Percentiles rank a stretch among this genome's conserved stretches.
phyloP scores from a whole-genome alignment of 139 green algal species.

The Chlamydomonas incerta region DNA sequence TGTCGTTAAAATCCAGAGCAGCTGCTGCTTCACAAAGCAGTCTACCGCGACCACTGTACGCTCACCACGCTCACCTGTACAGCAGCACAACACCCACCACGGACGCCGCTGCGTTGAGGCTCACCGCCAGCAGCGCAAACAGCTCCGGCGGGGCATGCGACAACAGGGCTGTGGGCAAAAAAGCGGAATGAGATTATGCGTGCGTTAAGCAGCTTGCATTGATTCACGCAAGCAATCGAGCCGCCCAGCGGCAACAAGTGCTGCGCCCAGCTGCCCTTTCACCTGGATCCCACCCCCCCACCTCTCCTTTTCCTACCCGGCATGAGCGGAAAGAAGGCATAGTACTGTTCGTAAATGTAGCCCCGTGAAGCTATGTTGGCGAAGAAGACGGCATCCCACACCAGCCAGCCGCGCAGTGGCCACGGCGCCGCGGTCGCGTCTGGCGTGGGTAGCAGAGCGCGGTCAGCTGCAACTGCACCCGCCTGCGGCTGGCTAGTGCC shows the following conservation, averaged over 20 bases:
- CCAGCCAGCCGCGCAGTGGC: constrained; percentile 28
- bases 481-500: neutral
- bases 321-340: constrained; percentile 92
- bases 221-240: no score
- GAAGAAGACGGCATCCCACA: constrained; percentile 93
- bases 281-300: no score
- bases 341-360: constrained; percentile 93
- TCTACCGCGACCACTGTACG: no score
- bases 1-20: no score
- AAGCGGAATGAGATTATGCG: no score
- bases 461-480: neutral
- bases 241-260: no score
- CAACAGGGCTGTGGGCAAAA: neutral
- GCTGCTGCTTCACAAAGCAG: no score
- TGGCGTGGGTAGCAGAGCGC: no score
- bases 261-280: no score
- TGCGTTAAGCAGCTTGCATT: no score
- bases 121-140: neutral
- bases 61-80: no score
- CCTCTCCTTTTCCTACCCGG: constrained; percentile 66
- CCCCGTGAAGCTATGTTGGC: constrained; percentile 78
- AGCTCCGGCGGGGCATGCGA: neutral
- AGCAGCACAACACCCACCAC: neutral
- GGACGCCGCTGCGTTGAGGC: neutral
- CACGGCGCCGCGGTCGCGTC: no score